Evolutionary conservation across 148 eudicot species (phyloP), one percentile per base, ranked within the genome.

Genomic region (Suaeda aralocaspica): DNA sequence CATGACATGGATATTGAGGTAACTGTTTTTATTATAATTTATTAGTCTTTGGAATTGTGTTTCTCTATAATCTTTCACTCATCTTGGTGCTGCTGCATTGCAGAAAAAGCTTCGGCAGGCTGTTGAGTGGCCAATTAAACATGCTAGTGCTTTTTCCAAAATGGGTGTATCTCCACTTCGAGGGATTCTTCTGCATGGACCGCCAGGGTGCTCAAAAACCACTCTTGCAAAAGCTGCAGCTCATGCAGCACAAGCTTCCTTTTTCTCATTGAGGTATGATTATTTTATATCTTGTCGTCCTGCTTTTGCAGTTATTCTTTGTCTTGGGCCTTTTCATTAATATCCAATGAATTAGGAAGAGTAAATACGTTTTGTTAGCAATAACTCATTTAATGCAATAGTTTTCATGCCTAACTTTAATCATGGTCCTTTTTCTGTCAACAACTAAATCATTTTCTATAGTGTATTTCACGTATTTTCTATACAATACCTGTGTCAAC

Each of bases 181-280:
- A 30, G 99, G 99, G 45, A 82, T 94, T 68, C 99, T 94, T 77
- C 88, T 94, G 64, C 97, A 94, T 76, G 99, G 99, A 57, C 99
- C 99, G 57, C 99, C 99, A 68, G 99, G 99, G 9, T 94, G 99
- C 91, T 94, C 99, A 45, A 94, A 94, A 84, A 94, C 99, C 39
- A 94, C 97, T 29, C 96, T 94, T 73, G 99, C 96, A 57, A 94
- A 89, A 86, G 99, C 99, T 81, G 92, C 91, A 24, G 96, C 97
- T 76, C 86, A 84, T 85, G 99, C 91, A 76, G 91, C 99, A 59
- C 92, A 87, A 75, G 96, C 96, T 46, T 91, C 97, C 30, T 94
- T 94, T 75, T 91, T 94, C 77, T 91, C 97, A 29, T 78, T 94
- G 71, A 91, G 99, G 99, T 94, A 68, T 68, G 73, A 52, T 55